Conservation (phyloP, 176 grass and related monocot species). For the Lolium perenne region DNA sequence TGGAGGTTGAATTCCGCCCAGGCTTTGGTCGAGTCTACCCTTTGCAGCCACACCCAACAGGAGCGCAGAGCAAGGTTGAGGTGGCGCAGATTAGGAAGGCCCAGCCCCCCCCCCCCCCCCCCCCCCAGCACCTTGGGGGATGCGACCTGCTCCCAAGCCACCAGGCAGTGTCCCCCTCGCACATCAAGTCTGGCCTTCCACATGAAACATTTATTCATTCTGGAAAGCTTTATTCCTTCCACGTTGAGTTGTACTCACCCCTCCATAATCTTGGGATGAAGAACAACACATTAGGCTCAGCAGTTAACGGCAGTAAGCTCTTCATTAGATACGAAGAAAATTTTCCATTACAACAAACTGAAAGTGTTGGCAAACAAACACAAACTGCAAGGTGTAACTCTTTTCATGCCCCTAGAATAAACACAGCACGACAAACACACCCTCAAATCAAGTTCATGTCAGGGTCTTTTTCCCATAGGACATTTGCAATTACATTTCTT, state of each 20-base stretch:
- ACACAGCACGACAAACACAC: not conserved
- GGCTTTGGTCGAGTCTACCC: too few species aligned
- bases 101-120: too few species aligned
- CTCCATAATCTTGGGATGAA: not conserved
- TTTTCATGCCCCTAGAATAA: not conserved
- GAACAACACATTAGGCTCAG: not conserved
- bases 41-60: too few species aligned
- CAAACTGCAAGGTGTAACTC: not conserved
- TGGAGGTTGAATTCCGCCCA: too few species aligned
- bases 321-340: not conserved
- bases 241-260: not conserved
- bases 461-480: slow-evolving; percentile 6
- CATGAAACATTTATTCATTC: too few species aligned
- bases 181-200: too few species aligned
- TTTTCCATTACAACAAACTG: not conserved
- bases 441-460: not conserved
- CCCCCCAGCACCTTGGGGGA: too few species aligned
- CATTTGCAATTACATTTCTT: slow-evolving; percentile 1
- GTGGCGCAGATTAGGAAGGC: too few species aligned
- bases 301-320: not conserved
- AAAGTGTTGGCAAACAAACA: not conserved
- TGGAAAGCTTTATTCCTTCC: too few species aligned
- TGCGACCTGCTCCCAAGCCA: too few species aligned
- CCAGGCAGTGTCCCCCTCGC: too few species aligned
- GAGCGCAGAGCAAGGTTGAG: too few species aligned